Base-by-base conservation (phyloP, 352 stramenopile genomes). In the Pythium monospermum region DNA sequence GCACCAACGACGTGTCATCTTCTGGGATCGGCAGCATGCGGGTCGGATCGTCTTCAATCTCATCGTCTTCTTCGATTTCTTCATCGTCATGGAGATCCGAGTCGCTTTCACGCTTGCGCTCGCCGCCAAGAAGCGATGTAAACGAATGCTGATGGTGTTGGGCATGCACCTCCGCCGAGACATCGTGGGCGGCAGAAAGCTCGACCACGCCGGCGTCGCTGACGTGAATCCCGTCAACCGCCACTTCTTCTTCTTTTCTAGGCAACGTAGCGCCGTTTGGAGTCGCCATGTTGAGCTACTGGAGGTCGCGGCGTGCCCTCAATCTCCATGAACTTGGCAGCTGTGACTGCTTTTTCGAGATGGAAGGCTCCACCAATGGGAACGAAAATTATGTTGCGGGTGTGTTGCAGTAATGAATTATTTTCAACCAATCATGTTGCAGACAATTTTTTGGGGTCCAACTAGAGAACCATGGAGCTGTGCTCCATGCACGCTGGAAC, bases 91-190 rank as follows among this genome's bases (percentile, higher is more conserved):
- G 61, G 18, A 71, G 55, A 43, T 79, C 71, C 40, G 60, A 74
- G 49, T 81, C 74, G 15, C 66, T 71, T 44, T 80, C 75, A 49
- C 69, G 75, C 50, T 87, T 84, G 19, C 74, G 74, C 30, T 86
- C 79, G 39, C n/a, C 15, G 27, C 74, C 66, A 41, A 89, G 55
- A 23, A 89, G 53, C 45, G 62, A 73, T 49, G 76, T 54, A 48
- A 84, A 85, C 31, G 66, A 49, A n/a, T 69, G 51, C 40, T 57
- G 31, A 53, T 53, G 44, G 64, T 66, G 53, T 23, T 59, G 48
- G 8, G 19, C 40, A 28, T 73, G 61, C 2, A 59, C 42, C 23
- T 71, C 65, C 7, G 46, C 58, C 11, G 50, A 50, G 6, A 51
- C 49, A 2, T 23, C 48, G 30, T 39, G 30, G 7, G 13, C 30